Evolutionary conservation across 2,329 filamentous ascomycete genomes (phyloP).

Genomic region (Pseudogymnoascus sp.): DNA sequence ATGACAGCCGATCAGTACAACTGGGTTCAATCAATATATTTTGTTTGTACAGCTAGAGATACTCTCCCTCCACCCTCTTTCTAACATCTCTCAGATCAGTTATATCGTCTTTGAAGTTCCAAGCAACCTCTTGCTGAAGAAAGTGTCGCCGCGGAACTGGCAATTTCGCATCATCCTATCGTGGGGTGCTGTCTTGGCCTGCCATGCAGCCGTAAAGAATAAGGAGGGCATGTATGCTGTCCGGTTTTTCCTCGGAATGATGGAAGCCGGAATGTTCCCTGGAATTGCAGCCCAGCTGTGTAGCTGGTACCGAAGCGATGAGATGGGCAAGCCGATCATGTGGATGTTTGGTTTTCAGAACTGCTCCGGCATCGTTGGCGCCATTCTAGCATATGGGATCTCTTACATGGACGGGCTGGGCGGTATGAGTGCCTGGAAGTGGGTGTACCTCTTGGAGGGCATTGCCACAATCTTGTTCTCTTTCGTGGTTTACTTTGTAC

Average conservation of each 20-base stretch:
- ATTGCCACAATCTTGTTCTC: slow-evolving; percentile 36
- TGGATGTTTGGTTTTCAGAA: slow-evolving; percentile 38
- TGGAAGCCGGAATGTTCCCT: slow-evolving; percentile 39
- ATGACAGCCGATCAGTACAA: slow-evolving; percentile 38
- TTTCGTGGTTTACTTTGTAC: slow-evolving; percentile 31
- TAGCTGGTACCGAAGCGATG: slow-evolving; percentile 41
- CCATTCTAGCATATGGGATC: slow-evolving; percentile 45
- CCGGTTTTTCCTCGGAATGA: slow-evolving; percentile 36
- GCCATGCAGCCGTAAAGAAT: slow-evolving; percentile 34
- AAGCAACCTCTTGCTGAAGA: slow-evolving; percentile 34
- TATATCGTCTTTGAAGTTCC: slow-evolving; percentile 37
- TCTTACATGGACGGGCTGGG: slow-evolving; percentile 35
- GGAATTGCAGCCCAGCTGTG: slow-evolving; percentile 36
- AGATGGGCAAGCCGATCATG: slow-evolving; percentile 36
- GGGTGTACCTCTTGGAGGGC: slow-evolving; percentile 43
- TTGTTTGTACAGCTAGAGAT: slow-evolving; percentile 23
- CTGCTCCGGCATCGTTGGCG: slow-evolving; percentile 31
- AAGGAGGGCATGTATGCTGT: slow-evolving; percentile 32
- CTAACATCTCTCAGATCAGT: slow-evolving; percentile 25
- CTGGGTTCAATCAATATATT: slow-evolving; percentile 35
- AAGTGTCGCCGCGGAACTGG: slow-evolving; percentile 31
- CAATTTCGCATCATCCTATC: slow-evolving; percentile 32
- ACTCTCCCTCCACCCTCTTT: not conserved
- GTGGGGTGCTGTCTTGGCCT: slow-evolving; percentile 34
- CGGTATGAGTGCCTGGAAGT: slow-evolving; percentile 51